A percentile compares a stretch with the other conserved stretches of the same genome.
Evolutionary conservation across 176 grass and related monocot genomes (phyloP).

Genomic region (Oryza brachyantha): DNA sequence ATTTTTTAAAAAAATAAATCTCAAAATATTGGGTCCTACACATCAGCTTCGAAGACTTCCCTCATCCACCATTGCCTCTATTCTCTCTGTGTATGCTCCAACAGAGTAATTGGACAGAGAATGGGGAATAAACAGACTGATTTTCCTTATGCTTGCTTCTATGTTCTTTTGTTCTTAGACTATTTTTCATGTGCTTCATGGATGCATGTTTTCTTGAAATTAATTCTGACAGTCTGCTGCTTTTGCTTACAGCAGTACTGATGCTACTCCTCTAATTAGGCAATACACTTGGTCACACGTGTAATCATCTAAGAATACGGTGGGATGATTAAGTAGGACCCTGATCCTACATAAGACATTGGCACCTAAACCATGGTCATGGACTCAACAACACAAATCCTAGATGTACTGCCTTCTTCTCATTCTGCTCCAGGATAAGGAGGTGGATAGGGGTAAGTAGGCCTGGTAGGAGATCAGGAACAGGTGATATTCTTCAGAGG

Average conservation of each 20-base stretch:
- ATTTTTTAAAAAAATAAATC: not conserved
- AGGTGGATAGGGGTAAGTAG: not conserved
- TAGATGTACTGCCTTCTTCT: not conserved
- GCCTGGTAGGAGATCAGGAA: no score
- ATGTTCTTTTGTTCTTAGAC: not conserved
- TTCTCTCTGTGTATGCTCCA: no score
- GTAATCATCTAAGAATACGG: no score
- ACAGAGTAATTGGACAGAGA: not conserved
- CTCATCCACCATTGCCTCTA: not conserved
- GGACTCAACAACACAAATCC: no score
- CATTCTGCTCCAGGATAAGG: not conserved
- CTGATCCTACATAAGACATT: no score
- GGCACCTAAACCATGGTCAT: no score
- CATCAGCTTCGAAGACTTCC: not conserved
- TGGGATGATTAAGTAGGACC: not conserved
- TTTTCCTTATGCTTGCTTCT: not conserved
- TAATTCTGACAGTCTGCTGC: not conserved
- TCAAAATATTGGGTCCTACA: not conserved
- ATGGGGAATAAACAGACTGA: not conserved
- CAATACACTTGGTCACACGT: no score
- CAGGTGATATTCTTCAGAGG: not conserved
- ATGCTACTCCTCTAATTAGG: no score
- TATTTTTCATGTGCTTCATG: not conserved
- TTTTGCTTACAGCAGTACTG: no score
- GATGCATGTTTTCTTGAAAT: not conserved